These are phyloP conservation scores for Tetracladium maxilliforme DNA, from an alignment of 2,329 filamentous ascomycete species.

Conservation along the genomic window DNA sequence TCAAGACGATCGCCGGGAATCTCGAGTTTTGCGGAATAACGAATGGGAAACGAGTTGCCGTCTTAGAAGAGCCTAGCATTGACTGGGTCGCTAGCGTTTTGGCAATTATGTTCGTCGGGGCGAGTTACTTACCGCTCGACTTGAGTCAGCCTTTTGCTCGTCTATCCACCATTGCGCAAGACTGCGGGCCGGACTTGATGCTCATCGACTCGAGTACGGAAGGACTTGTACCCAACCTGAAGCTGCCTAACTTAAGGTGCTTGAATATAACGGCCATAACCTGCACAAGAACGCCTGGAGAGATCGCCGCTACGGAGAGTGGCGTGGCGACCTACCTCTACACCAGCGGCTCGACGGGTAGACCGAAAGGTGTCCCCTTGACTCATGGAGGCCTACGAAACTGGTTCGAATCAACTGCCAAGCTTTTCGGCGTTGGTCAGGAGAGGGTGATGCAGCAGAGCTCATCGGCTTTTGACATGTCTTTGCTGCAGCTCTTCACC, in stretches of 20 bases:
- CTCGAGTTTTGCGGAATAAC: constrained; percentile 8
- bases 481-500: neutral
- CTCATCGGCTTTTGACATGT: constrained; percentile 1
- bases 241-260: neutral
- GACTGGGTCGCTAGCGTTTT: constrained; percentile 22
- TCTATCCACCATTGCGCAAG: constrained; percentile 13
- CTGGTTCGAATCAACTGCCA: too few species aligned
- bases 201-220: constrained; percentile 11
- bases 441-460: constrained; percentile 1
- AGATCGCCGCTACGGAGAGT: neutral
- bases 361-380: constrained; percentile 5
- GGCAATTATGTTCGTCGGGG: constrained; percentile 22
- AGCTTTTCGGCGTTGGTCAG: too few species aligned
- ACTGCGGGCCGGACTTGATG: constrained; percentile 13
- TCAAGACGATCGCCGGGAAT: constrained; percentile 17
- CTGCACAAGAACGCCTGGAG: neutral
- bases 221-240: constrained; percentile 2
- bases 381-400: too few species aligned
- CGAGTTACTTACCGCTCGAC: constrained; percentile 25
- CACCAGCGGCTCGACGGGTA: constrained; percentile 6
- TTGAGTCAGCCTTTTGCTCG: constrained; percentile 12
- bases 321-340: constrained; percentile 1
- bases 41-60: constrained; percentile 15
- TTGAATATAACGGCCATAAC: too few species aligned
- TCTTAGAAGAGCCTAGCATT: constrained; percentile 20